These are phyloP conservation scores for Fomitiporia mediterranea DNA, from an alignment of 1,284 basidiomycete species.

Conservation along the genomic window DNA sequence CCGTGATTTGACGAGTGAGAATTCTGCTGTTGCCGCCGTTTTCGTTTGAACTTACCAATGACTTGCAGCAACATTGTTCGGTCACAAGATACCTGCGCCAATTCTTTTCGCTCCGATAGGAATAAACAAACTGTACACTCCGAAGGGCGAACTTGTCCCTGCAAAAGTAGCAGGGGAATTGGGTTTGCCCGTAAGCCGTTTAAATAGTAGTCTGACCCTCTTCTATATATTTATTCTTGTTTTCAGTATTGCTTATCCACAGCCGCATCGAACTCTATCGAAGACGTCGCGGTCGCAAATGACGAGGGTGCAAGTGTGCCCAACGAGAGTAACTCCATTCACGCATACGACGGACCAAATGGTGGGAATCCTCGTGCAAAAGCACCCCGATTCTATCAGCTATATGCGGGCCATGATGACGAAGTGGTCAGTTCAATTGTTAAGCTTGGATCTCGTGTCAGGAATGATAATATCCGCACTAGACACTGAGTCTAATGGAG, in stretches of 20 bases:
- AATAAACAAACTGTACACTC: conserved; percentile 53
- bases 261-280: conserved; percentile 48
- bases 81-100: conserved; percentile 48
- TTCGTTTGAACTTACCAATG: background rate
- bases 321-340: conserved; percentile 38
- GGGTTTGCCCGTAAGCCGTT: conserved; percentile 40
- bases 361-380: conserved; percentile 32
- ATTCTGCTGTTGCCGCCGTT: background rate
- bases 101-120: conserved; percentile 56
- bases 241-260: conserved; percentile 53
- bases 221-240: background rate
- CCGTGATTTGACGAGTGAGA: conserved; percentile 43
- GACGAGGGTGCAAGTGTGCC: conserved; percentile 34
- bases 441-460: background rate
- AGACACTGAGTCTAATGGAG: conserved; percentile 43
- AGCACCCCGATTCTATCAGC: conserved; percentile 52
- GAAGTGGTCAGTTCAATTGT: conserved; percentile 36
- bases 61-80: conserved; percentile 43
- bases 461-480: too few relatives aligned
- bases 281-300: conserved; percentile 48
- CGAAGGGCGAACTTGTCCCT: conserved; percentile 48
- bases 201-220: background rate
- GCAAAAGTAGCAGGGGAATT: conserved; percentile 53
- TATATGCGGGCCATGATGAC: conserved; percentile 57
- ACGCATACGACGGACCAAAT: conserved; percentile 32